Conservation (phyloP, 2,329 filamentous ascomycete genomes). For the Alternaria sp. region DNA sequence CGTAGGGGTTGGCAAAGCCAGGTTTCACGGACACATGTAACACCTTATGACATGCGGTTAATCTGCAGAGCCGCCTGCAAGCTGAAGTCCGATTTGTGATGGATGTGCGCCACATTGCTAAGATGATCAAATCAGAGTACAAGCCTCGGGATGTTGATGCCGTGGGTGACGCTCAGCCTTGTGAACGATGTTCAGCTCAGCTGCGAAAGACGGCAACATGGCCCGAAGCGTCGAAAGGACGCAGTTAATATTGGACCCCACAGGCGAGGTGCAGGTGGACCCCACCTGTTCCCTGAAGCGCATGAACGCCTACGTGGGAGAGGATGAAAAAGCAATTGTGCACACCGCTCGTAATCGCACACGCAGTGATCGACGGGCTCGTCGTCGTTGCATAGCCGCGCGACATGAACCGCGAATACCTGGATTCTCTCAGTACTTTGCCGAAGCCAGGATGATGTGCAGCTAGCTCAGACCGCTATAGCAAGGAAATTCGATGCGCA, state of each 20-base stretch:
- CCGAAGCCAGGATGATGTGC: background rate
- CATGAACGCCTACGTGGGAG: background rate
- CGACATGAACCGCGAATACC: background rate
- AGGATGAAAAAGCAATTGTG: background rate
- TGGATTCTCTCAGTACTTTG: background rate
- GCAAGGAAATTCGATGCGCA: too few relatives aligned
- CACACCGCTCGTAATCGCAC: background rate
- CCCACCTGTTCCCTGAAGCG: background rate
- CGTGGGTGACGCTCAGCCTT: background rate
- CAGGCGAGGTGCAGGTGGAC: background rate
- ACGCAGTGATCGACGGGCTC: background rate
- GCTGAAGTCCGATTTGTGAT: background rate
- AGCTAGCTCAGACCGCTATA: background rate
- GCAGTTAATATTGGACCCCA: background rate
- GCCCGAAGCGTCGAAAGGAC: background rate
- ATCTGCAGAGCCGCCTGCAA: background rate
- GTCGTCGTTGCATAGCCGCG: background rate
- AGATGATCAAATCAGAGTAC: background rate
- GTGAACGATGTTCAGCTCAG: background rate
- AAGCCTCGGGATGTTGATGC: background rate
- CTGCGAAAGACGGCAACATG: background rate
- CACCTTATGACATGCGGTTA: background rate
- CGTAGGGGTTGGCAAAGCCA: background rate
- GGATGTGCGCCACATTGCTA: background rate
- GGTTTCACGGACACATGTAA: background rate